These are phyloP conservation scores for Daedaleopsis nitida DNA, from an alignment of 768 basidiomycete species.

Conservation along the genomic window DNA sequence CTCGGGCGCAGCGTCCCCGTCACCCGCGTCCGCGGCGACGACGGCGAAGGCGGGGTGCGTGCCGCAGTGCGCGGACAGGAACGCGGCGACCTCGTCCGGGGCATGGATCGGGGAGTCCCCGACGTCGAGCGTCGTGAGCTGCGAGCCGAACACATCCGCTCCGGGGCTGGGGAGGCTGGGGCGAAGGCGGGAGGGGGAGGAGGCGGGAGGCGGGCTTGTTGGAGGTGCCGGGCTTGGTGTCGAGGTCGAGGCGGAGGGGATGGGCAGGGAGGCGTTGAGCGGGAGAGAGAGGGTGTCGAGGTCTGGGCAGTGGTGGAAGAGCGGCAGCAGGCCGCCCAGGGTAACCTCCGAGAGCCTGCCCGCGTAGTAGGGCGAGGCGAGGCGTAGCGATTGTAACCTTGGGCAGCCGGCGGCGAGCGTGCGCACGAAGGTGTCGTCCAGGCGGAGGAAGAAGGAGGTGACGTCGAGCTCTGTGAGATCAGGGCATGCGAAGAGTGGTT, in stretches of 20 bases:
- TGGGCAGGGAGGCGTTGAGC: slow-evolving; percentile 12
- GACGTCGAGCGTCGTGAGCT: slow-evolving; percentile 18
- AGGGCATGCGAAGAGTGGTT: slow-evolving; percentile 7
- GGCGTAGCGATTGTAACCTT: slow-evolving; percentile 18
- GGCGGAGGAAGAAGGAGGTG: slow-evolving; percentile 17
- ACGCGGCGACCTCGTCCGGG: slow-evolving; percentile 17
- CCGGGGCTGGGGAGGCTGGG: neutral
- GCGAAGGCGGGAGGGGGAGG: neutral
- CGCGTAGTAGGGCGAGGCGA: slow-evolving; percentile 17
- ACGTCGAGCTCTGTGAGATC: slow-evolving; percentile 18
- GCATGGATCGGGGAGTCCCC: slow-evolving; percentile 14
- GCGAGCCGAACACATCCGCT: neutral
- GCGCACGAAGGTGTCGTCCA: slow-evolving; percentile 13
- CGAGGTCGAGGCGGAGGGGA: neutral
- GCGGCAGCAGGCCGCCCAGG: slow-evolving; percentile 17
- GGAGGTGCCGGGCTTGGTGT: neutral
- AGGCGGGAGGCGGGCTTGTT: neutral
- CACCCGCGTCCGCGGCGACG: slow-evolving; percentile 3
- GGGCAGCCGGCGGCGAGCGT: slow-evolving; percentile 18
- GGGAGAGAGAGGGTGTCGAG: slow-evolving; percentile 15
- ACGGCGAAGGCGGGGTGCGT: slow-evolving; percentile 13
- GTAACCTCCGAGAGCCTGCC: slow-evolving; percentile 16
- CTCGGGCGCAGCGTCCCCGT: slow-evolving; percentile 12
- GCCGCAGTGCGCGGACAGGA: slow-evolving; percentile 17
- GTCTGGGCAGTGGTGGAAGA: slow-evolving; percentile 14